phyloP scores from a whole-genome alignment of 2,329 filamentous ascomycete genomes.

The Camillea tinctor region DNA sequence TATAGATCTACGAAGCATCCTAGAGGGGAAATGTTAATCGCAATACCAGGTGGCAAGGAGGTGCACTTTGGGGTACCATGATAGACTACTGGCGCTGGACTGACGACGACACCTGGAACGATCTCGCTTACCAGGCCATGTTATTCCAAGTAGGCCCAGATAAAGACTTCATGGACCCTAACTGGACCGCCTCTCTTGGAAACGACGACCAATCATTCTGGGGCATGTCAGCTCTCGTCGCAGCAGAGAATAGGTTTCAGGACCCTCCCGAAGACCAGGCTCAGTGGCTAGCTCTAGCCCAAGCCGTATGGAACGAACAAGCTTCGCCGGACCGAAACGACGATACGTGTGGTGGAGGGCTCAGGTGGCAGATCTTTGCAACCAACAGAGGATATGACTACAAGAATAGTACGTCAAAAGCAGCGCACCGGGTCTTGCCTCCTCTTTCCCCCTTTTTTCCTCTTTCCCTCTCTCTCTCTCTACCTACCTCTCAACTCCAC shows the following conservation, averaged over 20 bases:
- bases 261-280: slow-evolving; percentile 48
- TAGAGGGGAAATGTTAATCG: slow-evolving; percentile 6
- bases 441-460: no score
- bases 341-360: slow-evolving; percentile 56
- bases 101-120: slow-evolving; percentile 50
- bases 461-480: no score
- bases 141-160: slow-evolving; percentile 45
- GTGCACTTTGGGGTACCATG: slow-evolving; percentile 51
- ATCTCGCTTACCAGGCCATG: slow-evolving; percentile 43
- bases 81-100: slow-evolving; percentile 58
- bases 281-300: slow-evolving; percentile 63
- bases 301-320: slow-evolving; percentile 64
- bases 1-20: neutral
- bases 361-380: slow-evolving; percentile 66
- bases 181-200: slow-evolving; percentile 40
- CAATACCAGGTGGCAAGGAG: slow-evolving; percentile 51
- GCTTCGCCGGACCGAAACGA: slow-evolving; percentile 54
- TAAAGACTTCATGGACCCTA: slow-evolving; percentile 45
- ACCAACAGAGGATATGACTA: slow-evolving; percentile 53
- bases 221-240: slow-evolving; percentile 61
- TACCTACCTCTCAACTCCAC: no score
- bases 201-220: slow-evolving; percentile 64
- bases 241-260: slow-evolving; percentile 60
- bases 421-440: neutral
- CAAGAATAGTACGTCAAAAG: slow-evolving; percentile 38